These are phyloP conservation scores for Tolypocladium capitatum DNA, from an alignment of 2,329 filamentous ascomycete species.

Conservation along the genomic window DNA sequence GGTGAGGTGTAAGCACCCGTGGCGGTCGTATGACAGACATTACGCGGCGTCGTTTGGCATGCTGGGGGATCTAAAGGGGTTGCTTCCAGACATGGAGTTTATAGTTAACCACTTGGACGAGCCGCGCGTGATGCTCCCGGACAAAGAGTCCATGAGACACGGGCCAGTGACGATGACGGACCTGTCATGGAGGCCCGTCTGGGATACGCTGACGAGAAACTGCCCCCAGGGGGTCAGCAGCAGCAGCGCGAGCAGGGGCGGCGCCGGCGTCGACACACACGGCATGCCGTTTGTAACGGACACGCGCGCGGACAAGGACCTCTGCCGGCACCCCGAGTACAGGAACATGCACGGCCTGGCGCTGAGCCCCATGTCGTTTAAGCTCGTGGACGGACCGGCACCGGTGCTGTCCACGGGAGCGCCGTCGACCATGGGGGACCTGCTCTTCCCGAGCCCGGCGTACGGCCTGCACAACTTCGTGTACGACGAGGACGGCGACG, in stretches of 20 bases:
- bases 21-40: constrained; percentile 19
- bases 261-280: constrained; percentile 3
- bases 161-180: constrained; percentile 10
- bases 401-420: constrained; percentile 33
- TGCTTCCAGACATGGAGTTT: constrained; percentile 25
- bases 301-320: constrained; percentile 13
- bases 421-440: constrained; percentile 34
- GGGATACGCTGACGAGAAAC: constrained; percentile 16
- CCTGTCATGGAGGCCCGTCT: constrained; percentile 15
- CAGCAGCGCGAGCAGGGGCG: not conserved
- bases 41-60: constrained; percentile 18
- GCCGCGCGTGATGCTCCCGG: constrained; percentile 24
- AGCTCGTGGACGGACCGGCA: constrained; percentile 23
- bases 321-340: constrained; percentile 33
- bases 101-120: constrained; percentile 36
- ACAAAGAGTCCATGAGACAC: not conserved
- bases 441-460: constrained; percentile 37
- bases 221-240: constrained; percentile 8
- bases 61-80: constrained; percentile 9
- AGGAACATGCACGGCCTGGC: constrained; percentile 29
- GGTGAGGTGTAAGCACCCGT: constrained; percentile 20
- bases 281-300: constrained; percentile 24
- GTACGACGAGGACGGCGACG: constrained; percentile 27
- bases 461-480: constrained; percentile 29
- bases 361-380: constrained; percentile 28